A percentile compares a stretch with the other conserved stretches of the same genome.
Evolutionary conservation across 177 flowering plant genomes (phyloP).

Genomic region (Vitis hybrid): DNA sequence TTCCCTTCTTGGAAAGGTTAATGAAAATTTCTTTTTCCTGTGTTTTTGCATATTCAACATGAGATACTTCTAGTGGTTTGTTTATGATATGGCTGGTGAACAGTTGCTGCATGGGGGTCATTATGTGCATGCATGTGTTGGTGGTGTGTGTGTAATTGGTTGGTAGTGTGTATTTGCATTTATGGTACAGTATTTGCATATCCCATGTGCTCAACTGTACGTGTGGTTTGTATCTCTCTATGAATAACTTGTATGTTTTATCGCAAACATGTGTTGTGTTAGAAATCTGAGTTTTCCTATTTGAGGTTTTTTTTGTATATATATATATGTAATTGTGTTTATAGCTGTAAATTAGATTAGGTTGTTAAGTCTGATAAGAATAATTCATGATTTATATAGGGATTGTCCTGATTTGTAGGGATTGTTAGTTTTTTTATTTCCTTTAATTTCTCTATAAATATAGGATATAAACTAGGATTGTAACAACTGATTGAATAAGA

Average conservation of each 20-base stretch:
- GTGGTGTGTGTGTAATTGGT: not conserved
- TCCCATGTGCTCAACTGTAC: not conserved
- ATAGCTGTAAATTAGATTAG: too few species aligned
- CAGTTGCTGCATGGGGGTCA: not conserved
- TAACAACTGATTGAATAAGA: too few species aligned
- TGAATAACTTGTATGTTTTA: not conserved
- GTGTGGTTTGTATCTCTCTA: not conserved
- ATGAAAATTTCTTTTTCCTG: conserved; percentile 6
- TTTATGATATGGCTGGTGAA: not conserved
- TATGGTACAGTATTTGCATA: not conserved
- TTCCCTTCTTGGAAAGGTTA: conserved; percentile 93
- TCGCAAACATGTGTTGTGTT: not conserved
- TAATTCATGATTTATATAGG: too few species aligned
- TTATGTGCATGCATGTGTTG: not conserved
- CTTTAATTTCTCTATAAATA: too few species aligned
- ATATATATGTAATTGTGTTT: too few species aligned
- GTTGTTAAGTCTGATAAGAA: too few species aligned
- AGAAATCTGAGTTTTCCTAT: too few species aligned
- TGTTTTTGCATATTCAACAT: not conserved
- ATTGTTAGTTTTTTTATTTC: too few species aligned
- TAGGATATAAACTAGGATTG: too few species aligned
- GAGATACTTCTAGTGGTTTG: not conserved
- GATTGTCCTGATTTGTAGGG: too few species aligned
- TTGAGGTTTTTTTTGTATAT: too few species aligned
- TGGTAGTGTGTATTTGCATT: not conserved